phyloP scores from a whole-genome alignment of 164 flowering plant genomes.

The Magnolia sinica region DNA sequence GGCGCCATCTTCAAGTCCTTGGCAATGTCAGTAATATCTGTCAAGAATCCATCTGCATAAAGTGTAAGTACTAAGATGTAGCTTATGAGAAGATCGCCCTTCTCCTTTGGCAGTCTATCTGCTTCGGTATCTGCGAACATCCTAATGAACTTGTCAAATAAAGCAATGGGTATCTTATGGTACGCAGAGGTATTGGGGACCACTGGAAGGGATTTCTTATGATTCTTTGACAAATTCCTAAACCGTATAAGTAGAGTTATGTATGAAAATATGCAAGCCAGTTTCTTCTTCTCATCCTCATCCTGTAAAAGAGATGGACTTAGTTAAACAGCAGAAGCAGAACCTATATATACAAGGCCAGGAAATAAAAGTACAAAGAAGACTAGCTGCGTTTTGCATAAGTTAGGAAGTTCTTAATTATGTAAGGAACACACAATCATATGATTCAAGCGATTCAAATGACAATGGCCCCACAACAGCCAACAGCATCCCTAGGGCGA shows the following conservation, averaged over 20 bases:
- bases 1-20: slow-evolving; percentile 61
- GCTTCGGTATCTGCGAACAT: slow-evolving; percentile 43
- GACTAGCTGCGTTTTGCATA: too few species aligned
- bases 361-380: background rate
- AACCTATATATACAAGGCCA: background rate
- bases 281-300: slow-evolving; percentile 45
- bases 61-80: slow-evolving; percentile 79
- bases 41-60: slow-evolving; percentile 55
- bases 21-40: slow-evolving; percentile 63
- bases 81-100: slow-evolving; percentile 54
- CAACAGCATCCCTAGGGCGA: too few species aligned
- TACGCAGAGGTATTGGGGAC: slow-evolving; percentile 39
- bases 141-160: slow-evolving; percentile 40
- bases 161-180: slow-evolving; percentile 51
- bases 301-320: slow-evolving; percentile 33
- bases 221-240: slow-evolving; percentile 38
- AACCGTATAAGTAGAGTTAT: slow-evolving; percentile 71
- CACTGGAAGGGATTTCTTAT: slow-evolving; percentile 18
- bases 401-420: too few species aligned
- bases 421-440: too few species aligned
- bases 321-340: background rate
- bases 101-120: slow-evolving; percentile 41
- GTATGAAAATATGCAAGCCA: slow-evolving; percentile 62
- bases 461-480: too few species aligned
- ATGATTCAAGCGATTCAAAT: too few species aligned